Evolutionary conservation across 106 monocot genomes (phyloP).

Genomic region (Dactylorhiza incarnata): DNA sequence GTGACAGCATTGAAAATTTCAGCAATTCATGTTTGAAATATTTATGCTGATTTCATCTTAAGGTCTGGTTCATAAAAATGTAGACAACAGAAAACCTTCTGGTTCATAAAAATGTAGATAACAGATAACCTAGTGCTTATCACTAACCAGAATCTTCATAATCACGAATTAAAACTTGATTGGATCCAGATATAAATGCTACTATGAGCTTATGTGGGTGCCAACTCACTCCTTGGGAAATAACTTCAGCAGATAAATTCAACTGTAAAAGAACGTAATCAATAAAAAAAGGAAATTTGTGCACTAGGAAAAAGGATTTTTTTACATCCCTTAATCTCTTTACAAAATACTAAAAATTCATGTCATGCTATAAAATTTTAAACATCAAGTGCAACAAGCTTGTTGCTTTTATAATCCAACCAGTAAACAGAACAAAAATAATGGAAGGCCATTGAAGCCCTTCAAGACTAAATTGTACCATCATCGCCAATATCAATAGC

Average conservation of each 20-base stretch:
- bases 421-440: background rate
- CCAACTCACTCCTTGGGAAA: constrained; percentile 69
- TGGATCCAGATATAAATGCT: constrained; percentile 87
- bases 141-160: constrained; percentile 77
- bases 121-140: background rate
- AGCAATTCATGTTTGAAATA: background rate
- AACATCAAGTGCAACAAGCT: background rate
- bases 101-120: background rate
- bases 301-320: background rate
- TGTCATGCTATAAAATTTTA: background rate
- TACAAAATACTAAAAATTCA: background rate
- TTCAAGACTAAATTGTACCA: background rate
- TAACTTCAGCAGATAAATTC: constrained; percentile 33
- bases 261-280: constrained; percentile 32
- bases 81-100: constrained; percentile 10
- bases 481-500: no score
- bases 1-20: background rate
- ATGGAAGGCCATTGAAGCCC: background rate
- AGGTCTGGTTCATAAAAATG: background rate
- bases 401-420: background rate
- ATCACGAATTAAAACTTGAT: constrained; percentile 70
- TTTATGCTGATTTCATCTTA: background rate
- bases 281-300: constrained; percentile 4
- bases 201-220: constrained; percentile 71
- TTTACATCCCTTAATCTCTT: background rate